Evolutionary conservation across 805 yeast species (phyloP).

Genomic region (Spathaspora passalidarum): DNA sequence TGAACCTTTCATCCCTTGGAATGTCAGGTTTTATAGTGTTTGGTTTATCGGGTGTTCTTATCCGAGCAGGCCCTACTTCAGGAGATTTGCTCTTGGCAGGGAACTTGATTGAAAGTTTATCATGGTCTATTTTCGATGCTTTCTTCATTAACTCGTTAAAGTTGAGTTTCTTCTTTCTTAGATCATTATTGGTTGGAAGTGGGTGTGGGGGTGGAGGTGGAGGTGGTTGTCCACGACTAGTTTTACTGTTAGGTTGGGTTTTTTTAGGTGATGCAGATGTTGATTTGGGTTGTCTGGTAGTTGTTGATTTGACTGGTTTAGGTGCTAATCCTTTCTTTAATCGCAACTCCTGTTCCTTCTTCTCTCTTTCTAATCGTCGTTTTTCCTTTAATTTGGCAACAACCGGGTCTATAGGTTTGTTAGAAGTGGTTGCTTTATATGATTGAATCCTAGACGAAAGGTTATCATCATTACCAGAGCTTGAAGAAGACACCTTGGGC

Average conservation of each 20-base stretch:
- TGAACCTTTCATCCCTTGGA: background rate
- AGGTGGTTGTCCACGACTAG: background rate
- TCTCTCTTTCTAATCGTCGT: slow-evolving; percentile 53
- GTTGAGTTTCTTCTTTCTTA: slow-evolving; percentile 45
- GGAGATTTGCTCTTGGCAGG: slow-evolving; percentile 41
- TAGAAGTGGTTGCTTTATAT: background rate
- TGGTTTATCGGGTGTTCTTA: background rate
- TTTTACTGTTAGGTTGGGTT: background rate
- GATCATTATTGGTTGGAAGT: slow-evolving; percentile 7
- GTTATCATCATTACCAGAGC: background rate
- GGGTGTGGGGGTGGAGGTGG: slow-evolving; percentile 5
- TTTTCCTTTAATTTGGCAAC: slow-evolving; percentile 67
- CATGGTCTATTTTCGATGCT: slow-evolving; percentile 57
- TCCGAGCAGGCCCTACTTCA: slow-evolving; percentile 8
- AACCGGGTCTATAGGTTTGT: slow-evolving; percentile 52
- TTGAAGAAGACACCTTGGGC: background rate
- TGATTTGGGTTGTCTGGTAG: slow-evolving; percentile 5
- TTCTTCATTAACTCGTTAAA: slow-evolving; percentile 68
- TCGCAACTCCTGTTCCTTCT: slow-evolving; percentile 31
- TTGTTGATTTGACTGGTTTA: slow-evolving; percentile 11
- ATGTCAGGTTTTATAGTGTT: background rate
- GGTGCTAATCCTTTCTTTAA: slow-evolving; percentile 32
- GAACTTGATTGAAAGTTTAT: slow-evolving; percentile 34
- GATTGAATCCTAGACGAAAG: background rate
- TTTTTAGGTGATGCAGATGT: background rate